Evolutionary conservation across 352 stramenopile genomes (phyloP).

Genomic region (Phytophthora boehmeriae): DNA sequence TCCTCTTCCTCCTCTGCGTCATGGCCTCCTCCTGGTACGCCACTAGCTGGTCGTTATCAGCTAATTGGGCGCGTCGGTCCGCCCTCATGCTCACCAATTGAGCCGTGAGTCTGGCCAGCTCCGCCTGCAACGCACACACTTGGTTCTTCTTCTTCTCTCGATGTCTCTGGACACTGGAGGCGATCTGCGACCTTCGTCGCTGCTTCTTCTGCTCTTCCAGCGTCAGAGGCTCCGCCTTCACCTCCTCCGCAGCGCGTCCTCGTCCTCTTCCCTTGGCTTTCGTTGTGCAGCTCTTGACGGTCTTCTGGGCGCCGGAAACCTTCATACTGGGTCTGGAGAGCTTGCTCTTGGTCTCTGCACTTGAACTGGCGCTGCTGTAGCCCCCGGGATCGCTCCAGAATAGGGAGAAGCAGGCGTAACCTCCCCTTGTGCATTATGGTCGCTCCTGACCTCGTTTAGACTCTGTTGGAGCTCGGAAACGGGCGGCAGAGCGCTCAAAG

Average conservation of each 20-base stretch:
- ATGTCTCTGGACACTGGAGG: slow-evolving; percentile 67
- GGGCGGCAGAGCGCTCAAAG: slow-evolving; percentile 21
- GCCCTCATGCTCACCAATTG: slow-evolving; percentile 50
- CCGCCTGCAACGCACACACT: slow-evolving; percentile 50
- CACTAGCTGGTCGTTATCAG: slow-evolving; percentile 53
- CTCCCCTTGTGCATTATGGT: slow-evolving; percentile 10
- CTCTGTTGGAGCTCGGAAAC: slow-evolving; percentile 2
- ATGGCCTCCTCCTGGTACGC: slow-evolving; percentile 65
- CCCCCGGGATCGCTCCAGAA: slow-evolving; percentile 9
- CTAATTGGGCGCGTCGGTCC: slow-evolving; percentile 45
- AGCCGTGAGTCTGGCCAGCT: slow-evolving; percentile 44
- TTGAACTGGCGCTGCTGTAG: slow-evolving; percentile 9
- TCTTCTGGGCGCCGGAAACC: too few species aligned
- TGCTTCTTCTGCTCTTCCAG: slow-evolving; percentile 69
- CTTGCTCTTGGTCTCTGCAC: too few species aligned
- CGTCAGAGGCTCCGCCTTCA: slow-evolving; percentile 33
- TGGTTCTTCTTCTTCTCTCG: slow-evolving; percentile 71
- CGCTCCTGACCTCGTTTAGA: slow-evolving; percentile 3
- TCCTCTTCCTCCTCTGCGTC: slow-evolving; percentile 65
- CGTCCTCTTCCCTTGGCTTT: slow-evolving; percentile 18
- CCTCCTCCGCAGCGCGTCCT: background rate
- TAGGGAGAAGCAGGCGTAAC: slow-evolving; percentile 19
- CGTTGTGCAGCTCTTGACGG: background rate
- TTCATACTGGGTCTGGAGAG: too few species aligned
- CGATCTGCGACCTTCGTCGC: slow-evolving; percentile 61